phyloP scores from a whole-genome alignment of 2,329 filamentous ascomycete species.

The Stemphylium beticola region DNA sequence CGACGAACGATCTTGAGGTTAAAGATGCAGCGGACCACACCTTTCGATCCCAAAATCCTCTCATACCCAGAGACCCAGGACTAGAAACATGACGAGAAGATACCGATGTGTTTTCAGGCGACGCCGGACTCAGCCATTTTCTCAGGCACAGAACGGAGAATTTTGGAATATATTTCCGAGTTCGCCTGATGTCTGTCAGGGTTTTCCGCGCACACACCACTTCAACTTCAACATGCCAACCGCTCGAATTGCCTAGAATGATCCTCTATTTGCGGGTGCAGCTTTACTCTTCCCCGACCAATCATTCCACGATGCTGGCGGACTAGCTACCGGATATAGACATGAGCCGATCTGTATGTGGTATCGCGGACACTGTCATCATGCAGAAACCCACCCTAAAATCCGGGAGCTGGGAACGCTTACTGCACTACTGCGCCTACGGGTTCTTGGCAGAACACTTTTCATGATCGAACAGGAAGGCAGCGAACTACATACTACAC shows the following conservation, averaged over 20 bases:
- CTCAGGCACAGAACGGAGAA: conserved; percentile 3
- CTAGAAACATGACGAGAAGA: not conserved
- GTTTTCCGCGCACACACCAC: not conserved
- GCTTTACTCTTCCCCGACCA: conserved; percentile 10
- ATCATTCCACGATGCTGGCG: not conserved
- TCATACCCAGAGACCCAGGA: not conserved
- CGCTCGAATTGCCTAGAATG: not conserved
- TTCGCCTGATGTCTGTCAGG: conserved; percentile 4
- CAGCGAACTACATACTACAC: conserved; percentile 2
- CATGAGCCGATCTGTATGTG: conserved; percentile 1
- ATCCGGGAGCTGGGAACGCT: conserved; percentile 14
- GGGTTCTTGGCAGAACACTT: conserved; percentile 6
- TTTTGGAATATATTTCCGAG: conserved; percentile 4
- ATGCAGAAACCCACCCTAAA: conserved; percentile 6
- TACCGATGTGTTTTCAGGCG: no score
- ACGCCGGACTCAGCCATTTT: not conserved
- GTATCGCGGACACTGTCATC: conserved; percentile 4
- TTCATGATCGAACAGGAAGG: conserved; percentile 9
- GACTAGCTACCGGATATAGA: not conserved
- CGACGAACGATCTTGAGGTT: not conserved
- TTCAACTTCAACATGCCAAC: not conserved
- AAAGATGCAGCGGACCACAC: not conserved
- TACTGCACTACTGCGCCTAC: conserved; percentile 1
- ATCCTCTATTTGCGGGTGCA: conserved; percentile 3
- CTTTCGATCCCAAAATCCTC: not conserved